Conservation (phyloP, 2,329 filamentous ascomycete genomes). For the Pyricularia grisea region DNA sequence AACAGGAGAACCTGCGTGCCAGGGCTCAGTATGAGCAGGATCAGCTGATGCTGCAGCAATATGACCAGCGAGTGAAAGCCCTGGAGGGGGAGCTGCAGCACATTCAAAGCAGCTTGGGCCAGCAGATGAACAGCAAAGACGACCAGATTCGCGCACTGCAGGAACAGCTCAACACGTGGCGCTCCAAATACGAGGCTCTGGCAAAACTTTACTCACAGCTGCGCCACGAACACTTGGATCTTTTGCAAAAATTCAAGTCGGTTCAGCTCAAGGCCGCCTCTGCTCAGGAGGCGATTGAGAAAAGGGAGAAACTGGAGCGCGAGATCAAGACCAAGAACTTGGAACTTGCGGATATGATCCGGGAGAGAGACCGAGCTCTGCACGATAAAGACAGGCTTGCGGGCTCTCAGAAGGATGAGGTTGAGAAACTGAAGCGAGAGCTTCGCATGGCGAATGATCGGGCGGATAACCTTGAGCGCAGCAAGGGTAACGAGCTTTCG, state of each 20-base stretch:
- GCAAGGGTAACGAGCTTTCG: conserved; percentile 91
- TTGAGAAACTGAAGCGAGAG: conserved; percentile 91
- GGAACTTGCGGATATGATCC: conserved; percentile 97
- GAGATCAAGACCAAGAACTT: conserved; percentile 99
- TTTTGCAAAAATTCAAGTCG: conserved; percentile 91
- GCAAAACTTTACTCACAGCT: conserved; percentile 97
- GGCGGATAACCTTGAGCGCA: conserved; percentile 83
- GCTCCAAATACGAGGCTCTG: conserved; percentile 90
- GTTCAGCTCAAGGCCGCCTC: conserved; percentile 95
- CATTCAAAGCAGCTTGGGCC: conserved; percentile 70
- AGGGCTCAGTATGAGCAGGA: conserved; percentile 95
- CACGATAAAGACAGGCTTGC: conserved; percentile 85
- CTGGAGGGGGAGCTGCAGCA: conserved; percentile 80
- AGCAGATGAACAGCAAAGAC: conserved; percentile 83
- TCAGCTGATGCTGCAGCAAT: conserved; percentile 93
- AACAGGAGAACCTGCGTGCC: conserved; percentile 90
- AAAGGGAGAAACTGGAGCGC: conserved; percentile 86
- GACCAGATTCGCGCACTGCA: conserved; percentile 89
- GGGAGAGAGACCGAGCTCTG: conserved; percentile 84
- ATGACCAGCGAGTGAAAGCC: conserved; percentile 88
- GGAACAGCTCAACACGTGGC: conserved; percentile 96
- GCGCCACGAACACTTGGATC: conserved; percentile 86
- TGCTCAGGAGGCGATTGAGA: conserved; percentile 92
- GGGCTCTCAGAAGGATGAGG: conserved; percentile 82
- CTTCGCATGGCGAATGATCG: conserved; percentile 84